Conservation (phyloP, 1,284 basidiomycete genomes). For the Xerocomus minutiporus region DNA sequence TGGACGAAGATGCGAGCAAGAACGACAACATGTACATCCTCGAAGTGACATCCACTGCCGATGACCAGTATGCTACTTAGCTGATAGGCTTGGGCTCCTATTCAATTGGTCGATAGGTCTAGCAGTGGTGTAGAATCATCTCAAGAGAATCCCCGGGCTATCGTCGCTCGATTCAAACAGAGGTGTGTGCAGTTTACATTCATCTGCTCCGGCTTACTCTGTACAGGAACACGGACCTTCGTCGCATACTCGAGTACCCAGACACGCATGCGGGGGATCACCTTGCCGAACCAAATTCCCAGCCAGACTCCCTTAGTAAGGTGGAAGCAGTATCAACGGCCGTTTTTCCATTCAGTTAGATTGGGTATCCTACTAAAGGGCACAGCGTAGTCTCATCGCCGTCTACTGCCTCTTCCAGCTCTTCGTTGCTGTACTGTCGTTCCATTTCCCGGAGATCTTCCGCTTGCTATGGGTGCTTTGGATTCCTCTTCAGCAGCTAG, state of each 20-base stretch:
- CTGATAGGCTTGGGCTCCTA: background rate
- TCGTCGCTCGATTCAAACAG: slow-evolving; percentile 59
- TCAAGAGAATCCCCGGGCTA: slow-evolving; percentile 43
- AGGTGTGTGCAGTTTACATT: slow-evolving; percentile 39
- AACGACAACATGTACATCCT: slow-evolving; percentile 73
- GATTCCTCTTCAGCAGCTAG: slow-evolving; percentile 31
- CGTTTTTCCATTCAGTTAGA: background rate
- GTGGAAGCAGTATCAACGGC: background rate
- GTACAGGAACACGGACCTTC: slow-evolving; percentile 54
- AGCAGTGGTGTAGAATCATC: slow-evolving; percentile 32
- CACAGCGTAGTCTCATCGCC: slow-evolving; percentile 23
- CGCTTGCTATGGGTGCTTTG: slow-evolving; percentile 19
- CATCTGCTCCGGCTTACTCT: slow-evolving; percentile 10
- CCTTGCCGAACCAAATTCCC: slow-evolving; percentile 9
- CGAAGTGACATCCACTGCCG: slow-evolving; percentile 49
- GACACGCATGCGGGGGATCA: slow-evolving; percentile 11
- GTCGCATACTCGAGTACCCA: slow-evolving; percentile 52
- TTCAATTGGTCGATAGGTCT: slow-evolving; percentile 8
- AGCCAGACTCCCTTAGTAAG: slow-evolving; percentile 2
- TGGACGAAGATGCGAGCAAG: slow-evolving; percentile 41
- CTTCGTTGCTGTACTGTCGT: slow-evolving; percentile 30
- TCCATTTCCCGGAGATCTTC: slow-evolving; percentile 18
- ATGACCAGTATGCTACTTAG: slow-evolving; percentile 41
- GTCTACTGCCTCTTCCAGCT: slow-evolving; percentile 25
- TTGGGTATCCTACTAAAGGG: slow-evolving; percentile 4